Evolutionary conservation across 2,329 filamentous ascomycete genomes (phyloP).

Genomic region (Colletotrichum musae): DNA sequence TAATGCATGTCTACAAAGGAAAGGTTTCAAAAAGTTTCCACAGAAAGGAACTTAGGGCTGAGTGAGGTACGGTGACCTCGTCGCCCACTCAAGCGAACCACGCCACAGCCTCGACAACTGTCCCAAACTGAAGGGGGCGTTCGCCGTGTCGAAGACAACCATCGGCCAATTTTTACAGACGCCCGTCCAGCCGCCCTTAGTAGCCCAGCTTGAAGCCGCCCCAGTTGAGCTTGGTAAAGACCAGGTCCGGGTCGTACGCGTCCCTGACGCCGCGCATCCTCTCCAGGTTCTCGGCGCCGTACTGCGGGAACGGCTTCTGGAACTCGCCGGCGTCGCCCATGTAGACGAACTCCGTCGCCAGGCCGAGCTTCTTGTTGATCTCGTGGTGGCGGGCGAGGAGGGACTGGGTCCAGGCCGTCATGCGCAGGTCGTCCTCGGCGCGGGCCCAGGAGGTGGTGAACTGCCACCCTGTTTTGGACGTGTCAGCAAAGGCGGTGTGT

Average conservation of each 20-base stretch:
- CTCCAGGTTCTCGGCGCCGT: constrained; percentile 51
- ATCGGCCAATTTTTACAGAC: no score
- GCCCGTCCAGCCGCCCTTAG: not conserved
- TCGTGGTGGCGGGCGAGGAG: constrained; percentile 49
- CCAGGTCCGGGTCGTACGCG: constrained; percentile 50
- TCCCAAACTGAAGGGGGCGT: no score
- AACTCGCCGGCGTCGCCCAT: constrained; percentile 56
- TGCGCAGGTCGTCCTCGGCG: constrained; percentile 52
- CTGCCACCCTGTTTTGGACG: constrained; percentile 52
- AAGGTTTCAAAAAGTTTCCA: no score
- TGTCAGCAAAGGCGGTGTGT: no score
- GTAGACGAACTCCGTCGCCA: constrained; percentile 53
- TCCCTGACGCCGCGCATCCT: constrained; percentile 49
- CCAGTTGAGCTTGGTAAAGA: constrained; percentile 52
- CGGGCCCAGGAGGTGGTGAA: constrained; percentile 54
- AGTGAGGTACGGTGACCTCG: no score
- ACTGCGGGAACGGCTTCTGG: constrained; percentile 52
- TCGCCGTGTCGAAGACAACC: no score
- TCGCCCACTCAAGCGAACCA: no score
- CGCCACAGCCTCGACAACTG: no score
- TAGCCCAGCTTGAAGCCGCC: constrained; percentile 51
- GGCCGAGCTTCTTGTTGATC: constrained; percentile 48
- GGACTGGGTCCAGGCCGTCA: constrained; percentile 51
- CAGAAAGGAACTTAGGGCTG: no score
- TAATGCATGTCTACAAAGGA: no score